Base-by-base conservation (phyloP, 75 land plant species). In the Pinus taeda region DNA sequence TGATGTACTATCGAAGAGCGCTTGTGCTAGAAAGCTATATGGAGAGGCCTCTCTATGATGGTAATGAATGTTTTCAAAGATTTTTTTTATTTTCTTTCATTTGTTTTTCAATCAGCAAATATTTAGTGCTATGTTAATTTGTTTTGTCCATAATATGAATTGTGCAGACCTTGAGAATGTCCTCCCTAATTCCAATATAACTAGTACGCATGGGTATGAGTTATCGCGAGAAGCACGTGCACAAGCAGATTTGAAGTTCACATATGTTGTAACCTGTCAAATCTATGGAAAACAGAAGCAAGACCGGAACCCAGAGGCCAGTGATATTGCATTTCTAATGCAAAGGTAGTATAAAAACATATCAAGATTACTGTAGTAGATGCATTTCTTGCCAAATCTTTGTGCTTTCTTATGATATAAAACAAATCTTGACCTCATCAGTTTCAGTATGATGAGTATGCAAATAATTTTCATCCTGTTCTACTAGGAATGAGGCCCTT, bases 1-100 rank as follows among this genome's bases (percentile, higher is more conserved):
- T 97, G 98, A 97, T 97, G 99, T 97, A 97, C 78, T 97, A 97
- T 74, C 81, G 95, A 67, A 93, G 86, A 76, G 99, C 99, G 60
- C 85, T 97, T 22, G 91, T 97, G 84, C 88, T 97, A 49, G 96
- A 97, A 70, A 86, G 92, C 29, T 86, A 86, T 73, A 79, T 91
- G 74, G 99, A 97, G 80, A 82, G 85, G 61, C 80, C 77, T 14
- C 24, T 39, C 20, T 21, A 64, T 77, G 86, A 86, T 85, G 93
- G 97, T 90, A 59, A 59, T 74, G 13, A 73, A 36, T 59, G 39
- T 21, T 37, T n/a, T 21, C 8, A 56, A 74, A 37, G 15, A 20
- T 71, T 4, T 71, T 60, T 62, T 33, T 39, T 39, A 39, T 5
- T 15, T 61, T 26, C 26, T 56, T 37, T 24, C 49, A 57, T 56